phyloP scores from a whole-genome alignment of 2,329 filamentous ascomycete species.

The Byssothecium circinans region DNA sequence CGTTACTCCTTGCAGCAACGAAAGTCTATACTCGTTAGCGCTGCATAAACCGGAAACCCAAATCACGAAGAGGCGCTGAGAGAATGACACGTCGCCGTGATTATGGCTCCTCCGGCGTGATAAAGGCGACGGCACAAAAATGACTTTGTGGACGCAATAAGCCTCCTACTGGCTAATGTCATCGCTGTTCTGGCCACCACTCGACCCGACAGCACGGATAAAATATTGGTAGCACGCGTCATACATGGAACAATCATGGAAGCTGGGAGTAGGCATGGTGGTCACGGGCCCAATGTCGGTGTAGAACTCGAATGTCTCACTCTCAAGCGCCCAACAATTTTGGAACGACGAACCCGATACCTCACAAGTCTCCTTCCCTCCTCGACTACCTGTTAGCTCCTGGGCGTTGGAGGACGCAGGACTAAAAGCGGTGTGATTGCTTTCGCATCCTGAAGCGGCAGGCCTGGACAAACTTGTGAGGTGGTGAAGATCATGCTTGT shows the following conservation, averaged over 20 bases:
- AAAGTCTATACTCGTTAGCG: not conserved
- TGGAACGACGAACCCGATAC: not conserved
- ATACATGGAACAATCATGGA: too few relatives aligned
- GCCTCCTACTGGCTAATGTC: too few relatives aligned
- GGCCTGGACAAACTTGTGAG: not conserved
- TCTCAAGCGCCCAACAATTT: not conserved
- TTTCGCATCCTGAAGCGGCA: not conserved
- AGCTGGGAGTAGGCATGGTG: not conserved
- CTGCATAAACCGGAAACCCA: not conserved
- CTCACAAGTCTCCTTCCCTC: not conserved
- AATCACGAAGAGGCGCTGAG: not conserved
- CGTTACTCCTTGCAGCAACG: not conserved
- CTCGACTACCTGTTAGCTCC: not conserved
- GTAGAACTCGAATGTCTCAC: not conserved
- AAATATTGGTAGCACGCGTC: too few relatives aligned
- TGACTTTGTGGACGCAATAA: too few relatives aligned
- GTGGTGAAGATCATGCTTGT: too few relatives aligned
- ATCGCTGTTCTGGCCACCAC: too few relatives aligned
- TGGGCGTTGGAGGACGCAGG: not conserved
- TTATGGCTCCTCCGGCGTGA: not conserved
- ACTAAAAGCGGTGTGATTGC: not conserved
- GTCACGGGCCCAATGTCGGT: not conserved
- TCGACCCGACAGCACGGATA: too few relatives aligned
- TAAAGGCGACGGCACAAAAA: too few relatives aligned
- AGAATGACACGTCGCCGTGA: not conserved